Evolutionary conservation across 495 filamentous ascomycete genomes (phyloP).

Genomic region (Jackrogersella multiformis): DNA sequence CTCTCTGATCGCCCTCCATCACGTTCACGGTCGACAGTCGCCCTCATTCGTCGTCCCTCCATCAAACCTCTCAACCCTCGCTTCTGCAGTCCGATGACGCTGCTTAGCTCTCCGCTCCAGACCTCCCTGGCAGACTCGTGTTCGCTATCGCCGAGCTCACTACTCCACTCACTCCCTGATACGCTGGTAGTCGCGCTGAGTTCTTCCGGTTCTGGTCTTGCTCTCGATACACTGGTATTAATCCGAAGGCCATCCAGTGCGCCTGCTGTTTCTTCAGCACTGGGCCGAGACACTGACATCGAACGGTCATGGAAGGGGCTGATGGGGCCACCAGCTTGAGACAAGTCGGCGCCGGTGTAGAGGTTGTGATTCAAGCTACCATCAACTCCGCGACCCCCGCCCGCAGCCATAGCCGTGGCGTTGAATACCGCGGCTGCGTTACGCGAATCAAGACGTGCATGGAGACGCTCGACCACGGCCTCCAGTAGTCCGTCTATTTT

Average conservation of each 20-base stretch:
- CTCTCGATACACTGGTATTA: slow-evolving; percentile 50
- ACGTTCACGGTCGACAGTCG: slow-evolving; percentile 47
- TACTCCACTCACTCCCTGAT: slow-evolving; percentile 60
- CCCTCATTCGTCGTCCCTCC: slow-evolving; percentile 90
- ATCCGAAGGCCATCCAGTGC: slow-evolving; percentile 49
- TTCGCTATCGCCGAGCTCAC: slow-evolving; percentile 53
- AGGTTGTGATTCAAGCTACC: slow-evolving; percentile 60
- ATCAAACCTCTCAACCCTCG: slow-evolving; percentile 89
- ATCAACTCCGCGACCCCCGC: slow-evolving; percentile 79
- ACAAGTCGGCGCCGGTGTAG: slow-evolving; percentile 45
- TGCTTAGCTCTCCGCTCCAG: slow-evolving; percentile 86
- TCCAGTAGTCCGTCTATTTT: slow-evolving; percentile 91
- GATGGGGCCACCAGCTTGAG: slow-evolving; percentile 20
- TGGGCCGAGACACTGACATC: slow-evolving; percentile 40
- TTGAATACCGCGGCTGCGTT: slow-evolving; percentile 99
- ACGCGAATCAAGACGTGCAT: slow-evolving; percentile 86
- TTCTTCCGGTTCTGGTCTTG: slow-evolving; percentile 55
- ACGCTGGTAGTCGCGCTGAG: slow-evolving; percentile 59
- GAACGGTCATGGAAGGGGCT: slow-evolving; percentile 30
- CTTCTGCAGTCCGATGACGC: slow-evolving; percentile 97
- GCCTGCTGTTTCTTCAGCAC: slow-evolving; percentile 28
- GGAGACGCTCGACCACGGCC: slow-evolving; percentile 88
- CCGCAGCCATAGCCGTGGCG: slow-evolving; percentile 96
- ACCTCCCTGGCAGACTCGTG: slow-evolving; percentile 61
- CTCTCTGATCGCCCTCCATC: slow-evolving; percentile 38